Percentiles rank a stretch among this genome's conserved stretches.
phyloP scores from a whole-genome alignment of 441 rosid species.

The Flueggea neowawraea region DNA sequence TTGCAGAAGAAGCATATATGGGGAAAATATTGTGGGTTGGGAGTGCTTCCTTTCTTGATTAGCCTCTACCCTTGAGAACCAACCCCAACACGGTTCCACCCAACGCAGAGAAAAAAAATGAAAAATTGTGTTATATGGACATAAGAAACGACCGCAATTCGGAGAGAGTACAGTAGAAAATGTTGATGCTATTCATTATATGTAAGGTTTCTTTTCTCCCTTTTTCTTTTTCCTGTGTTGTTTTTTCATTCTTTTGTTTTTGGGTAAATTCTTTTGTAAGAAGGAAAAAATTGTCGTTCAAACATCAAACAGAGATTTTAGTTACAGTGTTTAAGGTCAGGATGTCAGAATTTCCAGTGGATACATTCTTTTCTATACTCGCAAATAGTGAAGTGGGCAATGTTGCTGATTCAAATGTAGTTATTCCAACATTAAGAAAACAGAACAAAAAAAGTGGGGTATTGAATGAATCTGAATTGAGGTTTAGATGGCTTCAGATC shows the following conservation, averaged over 20 bases:
- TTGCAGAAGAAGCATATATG: neutral
- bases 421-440: neutral
- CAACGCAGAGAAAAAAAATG: neutral
- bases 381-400: too few species aligned
- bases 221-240: constrained; percentile 3
- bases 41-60: constrained; percentile 13
- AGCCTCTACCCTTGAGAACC: constrained; percentile 11
- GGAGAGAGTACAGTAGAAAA: constrained; percentile 23
- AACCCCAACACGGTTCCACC: constrained; percentile 9
- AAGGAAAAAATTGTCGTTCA: constrained; percentile 28
- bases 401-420: constrained; percentile 1
- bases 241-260: constrained; percentile 34
- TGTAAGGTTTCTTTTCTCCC: constrained; percentile 16
- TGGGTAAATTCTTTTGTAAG: constrained; percentile 59
- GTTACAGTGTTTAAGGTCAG: constrained; percentile 22
- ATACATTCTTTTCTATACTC: neutral
- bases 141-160: constrained; percentile 23
- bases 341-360: constrained; percentile 1
- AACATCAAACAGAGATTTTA: constrained; percentile 25
- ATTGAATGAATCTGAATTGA: neutral
- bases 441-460: neutral
- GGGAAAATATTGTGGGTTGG: constrained; percentile 11
- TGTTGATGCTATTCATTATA: constrained; percentile 29
- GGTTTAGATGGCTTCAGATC: too few species aligned
- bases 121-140: constrained; percentile 24